Conservation (phyloP, 2,329 filamentous ascomycete genomes). For the Penicillium sp. region DNA sequence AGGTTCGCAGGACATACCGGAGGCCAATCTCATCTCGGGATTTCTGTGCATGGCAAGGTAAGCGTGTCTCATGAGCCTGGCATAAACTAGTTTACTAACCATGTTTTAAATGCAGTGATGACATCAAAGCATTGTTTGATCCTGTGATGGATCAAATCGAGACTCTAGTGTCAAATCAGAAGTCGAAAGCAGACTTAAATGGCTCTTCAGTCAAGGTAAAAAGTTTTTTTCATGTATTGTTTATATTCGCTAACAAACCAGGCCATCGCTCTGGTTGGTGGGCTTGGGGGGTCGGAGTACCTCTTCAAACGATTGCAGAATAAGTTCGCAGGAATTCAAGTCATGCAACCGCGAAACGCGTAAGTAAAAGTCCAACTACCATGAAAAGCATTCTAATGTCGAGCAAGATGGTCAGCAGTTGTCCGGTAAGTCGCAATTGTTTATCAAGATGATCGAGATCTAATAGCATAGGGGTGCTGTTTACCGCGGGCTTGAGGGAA, state of each 20-base stretch:
- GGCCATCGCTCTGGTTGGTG: conserved; percentile 38
- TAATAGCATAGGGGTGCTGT: conserved; percentile 21
- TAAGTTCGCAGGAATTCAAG: conserved; percentile 19
- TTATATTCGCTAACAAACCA: background rate
- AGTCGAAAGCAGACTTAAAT: conserved; percentile 1
- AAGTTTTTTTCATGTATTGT: background rate
- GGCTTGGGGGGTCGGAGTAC: conserved; percentile 36
- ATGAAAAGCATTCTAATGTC: background rate
- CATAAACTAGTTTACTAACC: no score
- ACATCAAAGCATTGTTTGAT: conserved; percentile 26
- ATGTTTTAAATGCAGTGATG: conserved; percentile 15
- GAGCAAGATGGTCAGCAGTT: conserved; percentile 25
- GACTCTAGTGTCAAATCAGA: conserved; percentile 22
- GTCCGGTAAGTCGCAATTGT: conserved; percentile 15
- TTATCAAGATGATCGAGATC: background rate
- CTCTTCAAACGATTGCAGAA: conserved; percentile 28
- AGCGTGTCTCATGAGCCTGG: background rate
- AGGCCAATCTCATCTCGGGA: conserved; percentile 17
- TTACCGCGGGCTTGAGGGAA: conserved; percentile 20
- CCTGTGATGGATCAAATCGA: conserved; percentile 25
- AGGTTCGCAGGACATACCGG: conserved; percentile 17
- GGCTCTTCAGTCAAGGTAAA: conserved; percentile 9
- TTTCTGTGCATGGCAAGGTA: conserved; percentile 19
- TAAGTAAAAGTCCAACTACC: conserved; percentile 14
- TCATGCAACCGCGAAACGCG: conserved; percentile 32